These are phyloP conservation scores for Aspergillus luchuensis DNA, from an alignment of 2,329 filamentous ascomycete species.

Conservation along the genomic window DNA sequence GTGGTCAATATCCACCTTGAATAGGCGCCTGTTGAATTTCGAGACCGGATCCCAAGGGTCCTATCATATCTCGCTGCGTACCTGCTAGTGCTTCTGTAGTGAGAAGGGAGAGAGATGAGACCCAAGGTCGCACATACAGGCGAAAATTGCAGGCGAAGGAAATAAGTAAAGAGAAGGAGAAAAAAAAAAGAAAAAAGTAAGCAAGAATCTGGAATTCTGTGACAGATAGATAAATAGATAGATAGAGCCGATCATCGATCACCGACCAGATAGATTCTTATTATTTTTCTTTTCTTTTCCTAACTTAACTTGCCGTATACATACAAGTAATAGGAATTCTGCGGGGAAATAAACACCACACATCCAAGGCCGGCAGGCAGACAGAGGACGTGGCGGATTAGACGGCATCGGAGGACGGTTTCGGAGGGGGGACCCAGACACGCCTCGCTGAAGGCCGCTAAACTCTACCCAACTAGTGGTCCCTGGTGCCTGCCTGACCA, in stretches of 20 bases:
- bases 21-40: neutral
- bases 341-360: neutral
- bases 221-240: neutral
- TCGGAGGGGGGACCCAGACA: neutral
- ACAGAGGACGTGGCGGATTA: neutral
- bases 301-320: neutral
- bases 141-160: neutral
- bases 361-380: too few relatives aligned
- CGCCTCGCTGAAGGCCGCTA: neutral
- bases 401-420: neutral
- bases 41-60: constrained; percentile 6
- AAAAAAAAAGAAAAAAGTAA: too few relatives aligned
- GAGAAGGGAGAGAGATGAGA: neutral
- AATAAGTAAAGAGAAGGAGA: too few relatives aligned
- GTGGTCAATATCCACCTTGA: neutral
- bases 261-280: neutral
- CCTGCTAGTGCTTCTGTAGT: neutral
- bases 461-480: constrained; percentile 7
- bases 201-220: neutral
- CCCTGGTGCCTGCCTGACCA: neutral
- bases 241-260: neutral
- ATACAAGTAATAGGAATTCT: neutral
- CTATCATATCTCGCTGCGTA: constrained; percentile 5
- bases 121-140: neutral
- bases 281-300: neutral